Percentiles rank a stretch among this genome's conserved stretches.
Conservation (phyloP, 1,139 yeast genomes). For the Fermentozyma sake region DNA sequence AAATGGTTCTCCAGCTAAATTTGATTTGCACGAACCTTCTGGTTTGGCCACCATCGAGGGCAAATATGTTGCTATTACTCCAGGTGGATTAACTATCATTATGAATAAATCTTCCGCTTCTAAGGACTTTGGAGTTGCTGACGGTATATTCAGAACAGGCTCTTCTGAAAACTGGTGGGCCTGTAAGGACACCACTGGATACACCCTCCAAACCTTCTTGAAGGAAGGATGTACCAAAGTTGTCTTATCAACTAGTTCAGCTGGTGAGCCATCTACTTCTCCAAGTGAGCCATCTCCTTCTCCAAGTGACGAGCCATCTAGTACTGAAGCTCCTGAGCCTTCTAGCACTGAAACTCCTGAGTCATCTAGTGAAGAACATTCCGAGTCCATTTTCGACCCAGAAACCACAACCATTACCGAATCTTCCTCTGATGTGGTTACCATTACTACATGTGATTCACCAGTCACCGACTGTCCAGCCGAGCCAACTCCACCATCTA, state of each 20-base stretch:
- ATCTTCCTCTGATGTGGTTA: constrained; percentile 9
- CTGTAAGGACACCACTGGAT: too few relatives aligned
- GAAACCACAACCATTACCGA: constrained; percentile 5
- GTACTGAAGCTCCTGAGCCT: constrained; percentile 5
- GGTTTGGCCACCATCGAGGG: constrained; percentile 22
- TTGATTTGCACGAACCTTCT: constrained; percentile 27
- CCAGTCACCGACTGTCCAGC: constrained; percentile 15
- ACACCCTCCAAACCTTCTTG: too few relatives aligned
- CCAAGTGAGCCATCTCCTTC: constrained; percentile 11
- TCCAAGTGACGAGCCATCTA: constrained; percentile 2
- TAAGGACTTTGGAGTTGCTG: constrained; percentile 24
- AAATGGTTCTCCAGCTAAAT: constrained; percentile 15
- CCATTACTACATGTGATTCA: constrained; percentile 12
- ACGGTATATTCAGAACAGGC: constrained; percentile 22
- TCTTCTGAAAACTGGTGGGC: constrained; percentile 17
- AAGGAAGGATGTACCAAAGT: too few relatives aligned
- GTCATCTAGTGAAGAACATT: too few relatives aligned
- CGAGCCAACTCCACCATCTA: too few relatives aligned
- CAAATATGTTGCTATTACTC: constrained; percentile 14
- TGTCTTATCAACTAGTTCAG: too few relatives aligned
- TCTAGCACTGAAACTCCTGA: too few relatives aligned
- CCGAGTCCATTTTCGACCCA: too few relatives aligned
- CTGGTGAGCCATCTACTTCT: too few relatives aligned
- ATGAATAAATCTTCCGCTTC: constrained; percentile 16
- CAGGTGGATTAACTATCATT: constrained; percentile 11